These are phyloP conservation scores for Penicillium crustosum DNA, from an alignment of 2,329 filamentous ascomycete species.

Conservation along the genomic window DNA sequence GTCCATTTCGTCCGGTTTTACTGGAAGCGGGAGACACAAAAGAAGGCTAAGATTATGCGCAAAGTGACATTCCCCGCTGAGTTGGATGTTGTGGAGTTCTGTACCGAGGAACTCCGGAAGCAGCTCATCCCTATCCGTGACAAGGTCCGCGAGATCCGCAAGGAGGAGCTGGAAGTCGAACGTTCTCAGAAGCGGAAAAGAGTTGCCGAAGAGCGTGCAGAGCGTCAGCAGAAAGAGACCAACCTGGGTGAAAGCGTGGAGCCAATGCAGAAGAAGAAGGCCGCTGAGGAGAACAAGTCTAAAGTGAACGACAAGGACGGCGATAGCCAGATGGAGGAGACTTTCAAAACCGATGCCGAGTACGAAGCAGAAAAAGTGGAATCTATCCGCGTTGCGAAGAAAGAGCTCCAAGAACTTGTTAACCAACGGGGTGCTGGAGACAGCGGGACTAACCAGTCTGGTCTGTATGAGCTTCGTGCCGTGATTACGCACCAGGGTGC, in stretches of 20 bases:
- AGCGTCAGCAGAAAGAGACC: conserved; percentile 48
- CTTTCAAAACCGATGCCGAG: conserved; percentile 91
- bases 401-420: conserved; percentile 78
- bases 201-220: conserved; percentile 59
- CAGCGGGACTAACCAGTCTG: conserved; percentile 85
- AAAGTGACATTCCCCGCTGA: conserved; percentile 96
- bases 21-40: conserved; percentile 92
- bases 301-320: conserved; percentile 58
- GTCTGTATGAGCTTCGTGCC: conserved; percentile 89
- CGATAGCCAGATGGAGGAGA: conserved; percentile 70
- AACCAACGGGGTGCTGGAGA: conserved; percentile 72
- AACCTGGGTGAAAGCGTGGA: conserved; percentile 35
- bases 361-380: conserved; percentile 81
- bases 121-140: conserved; percentile 89
- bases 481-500: conserved; percentile 96
- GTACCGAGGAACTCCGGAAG: conserved; percentile 82
- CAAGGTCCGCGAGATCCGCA: conserved; percentile 90
- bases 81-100: conserved; percentile 91
- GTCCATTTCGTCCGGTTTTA: conserved; percentile 98
- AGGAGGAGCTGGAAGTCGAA: conserved; percentile 92
- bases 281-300: conserved; percentile 50
- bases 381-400: conserved; percentile 75
- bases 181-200: conserved; percentile 90
- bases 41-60: conserved; percentile 99
- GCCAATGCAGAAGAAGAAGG: conserved; percentile 51